Base-by-base conservation (phyloP, 2,329 filamentous ascomycete genomes). In the Trichoderma oligosporum region DNA sequence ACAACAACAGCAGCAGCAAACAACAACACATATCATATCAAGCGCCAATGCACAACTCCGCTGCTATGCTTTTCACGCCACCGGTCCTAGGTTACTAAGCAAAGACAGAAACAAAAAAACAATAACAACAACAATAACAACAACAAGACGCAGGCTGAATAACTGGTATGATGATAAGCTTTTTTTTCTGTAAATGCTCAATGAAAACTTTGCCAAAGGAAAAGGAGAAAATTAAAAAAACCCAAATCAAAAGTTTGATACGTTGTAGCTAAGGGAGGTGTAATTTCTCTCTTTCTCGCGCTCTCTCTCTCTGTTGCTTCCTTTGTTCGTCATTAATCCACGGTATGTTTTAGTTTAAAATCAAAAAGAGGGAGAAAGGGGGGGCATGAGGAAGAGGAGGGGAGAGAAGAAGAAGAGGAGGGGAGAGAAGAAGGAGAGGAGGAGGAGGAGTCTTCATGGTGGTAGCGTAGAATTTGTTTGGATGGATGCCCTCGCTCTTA, bases 31-130 rank as follows among this genome's bases (percentile, higher is more conserved):
- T 7, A 14, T n/a, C 31, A 25, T 5, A 35, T 29, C 24, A 24
- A 38, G 39, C 56, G 24, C 56, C 56, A 29, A 20, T 33, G 51
- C 48, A n/a, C 18, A 38, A 59, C 51, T 56, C 57, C 44, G 38
- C 29, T 56, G 51, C 47, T 47, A 57, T 57, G 56, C 44, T 38
- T 60, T 44, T 36, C 29, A 3, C 27, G 33, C 56, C 53, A 18
- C 24, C 36, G 16, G 27, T n/a, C 24, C 47, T 14, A 12, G 11
- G 46, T 22, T 51, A 31, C 42, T 44, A 12, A 12, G 24, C 20
- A 5, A 42, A 4, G 7, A n/a, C 14, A 25, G 25, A 25, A 42
- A 14, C 5, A 12, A 14, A 41, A 41, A 36, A 47, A 41, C 14
- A 39, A 45, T 24, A 57, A 36, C 20, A 58, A 44, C 8, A 46